Evolutionary conservation across 2,329 filamentous ascomycete genomes (phyloP).

Genomic region (Microsporum canis): DNA sequence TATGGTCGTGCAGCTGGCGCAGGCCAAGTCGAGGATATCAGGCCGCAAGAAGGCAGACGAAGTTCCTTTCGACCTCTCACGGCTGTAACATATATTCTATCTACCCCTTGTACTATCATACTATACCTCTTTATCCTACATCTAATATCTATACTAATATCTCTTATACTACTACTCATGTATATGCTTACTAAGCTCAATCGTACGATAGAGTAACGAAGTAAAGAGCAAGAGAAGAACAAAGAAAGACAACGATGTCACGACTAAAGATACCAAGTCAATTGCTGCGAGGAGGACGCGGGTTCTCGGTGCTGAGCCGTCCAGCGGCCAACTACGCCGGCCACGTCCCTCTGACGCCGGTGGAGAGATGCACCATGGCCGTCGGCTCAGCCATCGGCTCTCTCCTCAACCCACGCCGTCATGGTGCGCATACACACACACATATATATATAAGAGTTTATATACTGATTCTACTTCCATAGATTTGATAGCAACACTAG

Average conservation of each 20-base stretch:
- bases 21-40: constrained; percentile 51
- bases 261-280: not conserved
- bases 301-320: constrained; percentile 74
- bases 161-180: not conserved
- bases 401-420: constrained; percentile 64
- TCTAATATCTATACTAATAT: too few relatives aligned
- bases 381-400: constrained; percentile 50
- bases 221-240: constrained; percentile 8
- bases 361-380: constrained; percentile 64
- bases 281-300: constrained; percentile 23
- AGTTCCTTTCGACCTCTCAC: constrained; percentile 23
- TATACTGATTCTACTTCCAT: constrained; percentile 2
- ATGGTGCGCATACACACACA: constrained; percentile 40
- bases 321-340: constrained; percentile 80
- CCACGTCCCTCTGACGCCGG: constrained; percentile 72
- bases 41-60: constrained; percentile 21
- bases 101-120: too few relatives aligned
- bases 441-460: not conserved
- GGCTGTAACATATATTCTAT: not conserved
- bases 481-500: constrained; percentile 92
- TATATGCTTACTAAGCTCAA: not conserved
- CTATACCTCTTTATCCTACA: too few relatives aligned
- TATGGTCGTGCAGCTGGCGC: constrained; percentile 60
- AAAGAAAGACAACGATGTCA: not conserved
- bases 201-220: constrained; percentile 6